These are phyloP conservation scores for Trichophyton rubrum DNA, from an alignment of 2,329 filamentous ascomycete genomes.

Conservation along the genomic window DNA sequence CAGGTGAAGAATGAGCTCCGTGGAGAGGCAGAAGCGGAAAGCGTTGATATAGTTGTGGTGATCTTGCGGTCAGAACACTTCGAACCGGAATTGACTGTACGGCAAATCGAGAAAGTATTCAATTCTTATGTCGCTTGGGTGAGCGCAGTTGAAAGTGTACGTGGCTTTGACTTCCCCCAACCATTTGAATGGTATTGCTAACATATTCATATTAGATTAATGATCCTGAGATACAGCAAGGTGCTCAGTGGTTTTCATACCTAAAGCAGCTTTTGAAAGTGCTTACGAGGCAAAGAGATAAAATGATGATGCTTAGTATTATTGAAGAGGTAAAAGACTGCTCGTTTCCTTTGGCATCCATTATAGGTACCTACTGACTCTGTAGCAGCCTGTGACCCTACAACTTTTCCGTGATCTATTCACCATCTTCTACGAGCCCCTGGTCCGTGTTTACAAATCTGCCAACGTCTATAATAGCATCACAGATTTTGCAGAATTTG, in stretches of 20 bases:
- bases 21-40: conserved; percentile 57
- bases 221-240: conserved; percentile 65
- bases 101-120: conserved; percentile 73
- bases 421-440: conserved; percentile 96
- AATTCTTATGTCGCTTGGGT: conserved; percentile 97
- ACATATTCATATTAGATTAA: conserved; percentile 42
- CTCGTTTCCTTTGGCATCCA: neutral
- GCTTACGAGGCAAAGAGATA: conserved; percentile 80
- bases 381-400: conserved; percentile 63
- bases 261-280: conserved; percentile 91
- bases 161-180: conserved; percentile 17
- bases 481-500: conserved; percentile 86
- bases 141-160: conserved; percentile 73
- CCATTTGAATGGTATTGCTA: neutral
- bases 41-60: conserved; percentile 73
- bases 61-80: conserved; percentile 70
- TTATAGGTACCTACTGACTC: neutral
- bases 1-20: conserved; percentile 61
- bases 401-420: conserved; percentile 91
- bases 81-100: conserved; percentile 54
- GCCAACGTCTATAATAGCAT: conserved; percentile 97
- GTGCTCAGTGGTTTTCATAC: conserved; percentile 83
- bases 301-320: conserved; percentile 90
- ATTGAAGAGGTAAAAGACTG: conserved; percentile 57
- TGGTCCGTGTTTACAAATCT: conserved; percentile 95